These are phyloP conservation scores for Phlegmacium glaucopus DNA, from an alignment of 768 basidiomycete genomes.

Conservation along the genomic window DNA sequence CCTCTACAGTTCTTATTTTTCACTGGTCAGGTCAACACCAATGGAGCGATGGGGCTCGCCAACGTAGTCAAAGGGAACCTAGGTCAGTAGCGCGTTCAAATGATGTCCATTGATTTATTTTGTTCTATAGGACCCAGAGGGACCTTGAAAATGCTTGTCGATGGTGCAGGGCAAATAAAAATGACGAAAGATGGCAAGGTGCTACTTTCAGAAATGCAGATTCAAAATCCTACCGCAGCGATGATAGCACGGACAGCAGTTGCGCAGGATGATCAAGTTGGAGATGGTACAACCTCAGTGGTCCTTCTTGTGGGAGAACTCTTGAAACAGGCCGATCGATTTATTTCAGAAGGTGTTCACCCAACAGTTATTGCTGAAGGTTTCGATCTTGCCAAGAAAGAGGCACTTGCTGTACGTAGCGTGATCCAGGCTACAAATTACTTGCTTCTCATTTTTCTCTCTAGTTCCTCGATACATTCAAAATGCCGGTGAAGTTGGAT, in stretches of 20 bases:
- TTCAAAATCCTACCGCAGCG: conserved; percentile 97
- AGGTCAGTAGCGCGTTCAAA: conserved; percentile 47
- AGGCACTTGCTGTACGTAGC: conserved; percentile 70
- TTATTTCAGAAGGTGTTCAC: conserved; percentile 97
- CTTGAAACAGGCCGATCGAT: conserved; percentile 96
- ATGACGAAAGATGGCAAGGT: conserved; percentile 99
- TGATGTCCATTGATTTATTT: background rate
- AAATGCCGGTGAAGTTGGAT: conserved; percentile 73
- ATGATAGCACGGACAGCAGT: conserved; percentile 99
- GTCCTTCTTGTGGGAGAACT: conserved; percentile 94
- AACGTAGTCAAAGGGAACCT: conserved; percentile 97
- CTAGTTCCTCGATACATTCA: conserved; percentile 93
- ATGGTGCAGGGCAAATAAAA: conserved; percentile 97
- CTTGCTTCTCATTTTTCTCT: conserved; percentile 1
- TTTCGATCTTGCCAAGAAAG: conserved; percentile 97
- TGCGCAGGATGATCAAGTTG: conserved; percentile 98
- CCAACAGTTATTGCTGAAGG: conserved; percentile 95
- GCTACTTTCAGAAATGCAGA: conserved; percentile 98
- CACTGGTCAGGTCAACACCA: conserved; percentile 76
- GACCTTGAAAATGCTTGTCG: conserved; percentile 99
- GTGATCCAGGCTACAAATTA: background rate
- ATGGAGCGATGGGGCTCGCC: conserved; percentile 95
- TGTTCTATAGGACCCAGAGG: conserved; percentile 77
- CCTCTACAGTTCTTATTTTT: conserved; percentile 9
- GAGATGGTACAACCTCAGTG: conserved; percentile 97